Percentiles rank a stretch among this genome's conserved stretches.
These are phyloP conservation scores for Brasenia schreberi DNA, from an alignment of 164 flowering plant genomes.

Conservation along the genomic window DNA sequence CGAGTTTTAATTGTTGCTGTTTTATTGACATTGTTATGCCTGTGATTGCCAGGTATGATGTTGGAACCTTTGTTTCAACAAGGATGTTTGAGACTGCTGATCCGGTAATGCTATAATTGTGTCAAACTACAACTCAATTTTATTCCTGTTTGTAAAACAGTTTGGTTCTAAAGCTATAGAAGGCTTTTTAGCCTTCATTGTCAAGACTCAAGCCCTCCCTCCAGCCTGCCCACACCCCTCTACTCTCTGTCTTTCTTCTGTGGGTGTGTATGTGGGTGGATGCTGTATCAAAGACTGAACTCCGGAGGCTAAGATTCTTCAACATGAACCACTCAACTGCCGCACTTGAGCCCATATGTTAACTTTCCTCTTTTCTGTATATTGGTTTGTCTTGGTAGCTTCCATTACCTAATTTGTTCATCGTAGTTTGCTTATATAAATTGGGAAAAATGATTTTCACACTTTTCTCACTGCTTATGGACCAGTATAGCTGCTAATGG, in stretches of 20 bases:
- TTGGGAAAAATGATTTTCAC: neutral
- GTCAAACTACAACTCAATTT: neutral
- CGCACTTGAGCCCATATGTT: no score
- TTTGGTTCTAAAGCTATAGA: no score
- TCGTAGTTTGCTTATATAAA: neutral
- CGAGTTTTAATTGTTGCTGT: neutral
- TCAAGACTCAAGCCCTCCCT: neutral
- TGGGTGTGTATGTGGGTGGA: no score
- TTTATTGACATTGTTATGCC: conserved; percentile 5
- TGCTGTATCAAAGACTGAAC: no score
- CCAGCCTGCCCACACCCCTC: neutral
- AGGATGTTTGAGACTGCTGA: conserved; percentile 62
- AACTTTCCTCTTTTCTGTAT: no score
- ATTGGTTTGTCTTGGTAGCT: neutral
- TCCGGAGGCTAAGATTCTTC: no score
- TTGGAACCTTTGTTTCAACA: conserved; percentile 51
- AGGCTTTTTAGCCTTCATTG: no score
- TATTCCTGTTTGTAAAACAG: no score
- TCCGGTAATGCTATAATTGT: conserved; percentile 42
- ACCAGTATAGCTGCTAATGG: no score
- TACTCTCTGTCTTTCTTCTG: neutral
- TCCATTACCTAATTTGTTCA: neutral
- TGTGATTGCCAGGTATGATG: conserved; percentile 67
- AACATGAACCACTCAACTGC: no score
- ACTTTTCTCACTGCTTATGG: neutral